A percentile compares a stretch with the other conserved stretches of the same genome.
These are phyloP conservation scores for Akanthomyces uredinophilus DNA, from an alignment of 2,329 filamentous ascomycete genomes.

Conservation along the genomic window DNA sequence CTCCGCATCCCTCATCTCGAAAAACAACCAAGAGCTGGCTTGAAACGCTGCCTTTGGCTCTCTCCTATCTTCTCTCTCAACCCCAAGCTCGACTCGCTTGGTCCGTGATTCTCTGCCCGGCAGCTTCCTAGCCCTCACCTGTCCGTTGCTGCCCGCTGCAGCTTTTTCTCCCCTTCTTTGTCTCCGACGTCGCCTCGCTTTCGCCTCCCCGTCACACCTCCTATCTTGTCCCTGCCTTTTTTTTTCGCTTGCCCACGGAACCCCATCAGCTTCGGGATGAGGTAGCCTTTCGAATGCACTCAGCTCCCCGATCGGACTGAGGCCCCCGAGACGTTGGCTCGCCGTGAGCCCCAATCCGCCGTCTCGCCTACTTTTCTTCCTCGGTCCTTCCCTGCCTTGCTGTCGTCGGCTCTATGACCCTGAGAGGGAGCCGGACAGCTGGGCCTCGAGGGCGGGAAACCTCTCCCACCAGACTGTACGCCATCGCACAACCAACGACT, in stretches of 20 bases:
- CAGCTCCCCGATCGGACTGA: slow-evolving; percentile 59
- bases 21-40: slow-evolving; percentile 14
- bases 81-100: slow-evolving; percentile 14
- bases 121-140: slow-evolving; percentile 2
- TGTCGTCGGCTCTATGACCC: slow-evolving; percentile 31
- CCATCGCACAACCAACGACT: slow-evolving; percentile 9
- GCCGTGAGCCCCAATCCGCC: neutral
- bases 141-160: neutral
- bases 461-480: slow-evolving; percentile 52
- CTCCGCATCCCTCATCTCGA: slow-evolving; percentile 17
- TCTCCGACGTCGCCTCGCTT: neutral
- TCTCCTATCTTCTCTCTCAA: slow-evolving; percentile 11
- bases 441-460: slow-evolving; percentile 55
- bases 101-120: neutral
- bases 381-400: slow-evolving; percentile 12
- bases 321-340: slow-evolving; percentile 23
- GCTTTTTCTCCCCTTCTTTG: neutral
- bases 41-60: slow-evolving; percentile 8
- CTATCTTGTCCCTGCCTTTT: slow-evolving; percentile 7
- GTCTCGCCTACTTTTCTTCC: neutral
- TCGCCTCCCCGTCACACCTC: neutral
- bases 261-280: slow-evolving; percentile 43
- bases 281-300: slow-evolving; percentile 51
- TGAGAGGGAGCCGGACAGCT: slow-evolving; percentile 51
- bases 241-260: slow-evolving; percentile 10